Percentiles rank a stretch among this genome's conserved stretches.
Conservation (phyloP, 352 stramenopile genomes). For the Globisporangium heterothallicum region DNA sequence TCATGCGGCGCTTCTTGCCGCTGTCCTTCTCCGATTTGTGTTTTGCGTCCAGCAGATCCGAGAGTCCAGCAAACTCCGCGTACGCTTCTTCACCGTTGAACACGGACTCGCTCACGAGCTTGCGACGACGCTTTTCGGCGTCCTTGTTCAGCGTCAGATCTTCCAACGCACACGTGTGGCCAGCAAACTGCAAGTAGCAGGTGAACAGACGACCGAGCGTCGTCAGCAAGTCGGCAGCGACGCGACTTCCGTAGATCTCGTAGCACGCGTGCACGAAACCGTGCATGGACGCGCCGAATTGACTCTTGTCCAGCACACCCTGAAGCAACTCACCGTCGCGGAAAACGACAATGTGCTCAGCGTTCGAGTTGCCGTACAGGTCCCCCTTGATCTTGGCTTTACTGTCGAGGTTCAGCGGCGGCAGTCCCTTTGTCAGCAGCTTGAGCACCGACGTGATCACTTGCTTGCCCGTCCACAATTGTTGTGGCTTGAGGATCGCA, state of each 20-base stretch:
- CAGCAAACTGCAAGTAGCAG: constrained; percentile 96
- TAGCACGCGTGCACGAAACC: constrained; percentile 98
- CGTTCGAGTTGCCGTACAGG: constrained; percentile 91
- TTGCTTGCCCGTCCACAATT: constrained; percentile 99
- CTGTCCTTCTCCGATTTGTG: constrained; percentile 27
- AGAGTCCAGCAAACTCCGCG: constrained; percentile 76
- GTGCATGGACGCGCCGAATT: constrained; percentile 97
- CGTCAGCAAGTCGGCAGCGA: constrained; percentile 78
- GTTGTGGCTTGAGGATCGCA: constrained; percentile 95
- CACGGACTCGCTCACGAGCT: constrained; percentile 86
- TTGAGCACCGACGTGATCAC: constrained; percentile 97
- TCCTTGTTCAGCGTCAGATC: constrained; percentile 95
- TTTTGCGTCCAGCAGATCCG: constrained; percentile 62
- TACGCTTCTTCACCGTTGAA: constrained; percentile 80
- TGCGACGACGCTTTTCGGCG: constrained; percentile 89
- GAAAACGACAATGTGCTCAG: constrained; percentile 96
- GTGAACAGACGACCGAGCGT: constrained; percentile 93
- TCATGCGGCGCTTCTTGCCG: constrained; percentile 79
- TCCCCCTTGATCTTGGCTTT: constrained; percentile 97
- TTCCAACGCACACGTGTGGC: constrained; percentile 98
- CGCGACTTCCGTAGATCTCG: constrained; percentile 82
- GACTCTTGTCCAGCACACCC: constrained; percentile 98
- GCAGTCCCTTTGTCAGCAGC: constrained; percentile 88
- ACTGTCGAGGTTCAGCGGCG: constrained; percentile 89
- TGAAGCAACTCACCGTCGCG: constrained; percentile 94